Conservation (phyloP, 192 early-diverging fungal species). For the Spinellus fusiger region DNA sequence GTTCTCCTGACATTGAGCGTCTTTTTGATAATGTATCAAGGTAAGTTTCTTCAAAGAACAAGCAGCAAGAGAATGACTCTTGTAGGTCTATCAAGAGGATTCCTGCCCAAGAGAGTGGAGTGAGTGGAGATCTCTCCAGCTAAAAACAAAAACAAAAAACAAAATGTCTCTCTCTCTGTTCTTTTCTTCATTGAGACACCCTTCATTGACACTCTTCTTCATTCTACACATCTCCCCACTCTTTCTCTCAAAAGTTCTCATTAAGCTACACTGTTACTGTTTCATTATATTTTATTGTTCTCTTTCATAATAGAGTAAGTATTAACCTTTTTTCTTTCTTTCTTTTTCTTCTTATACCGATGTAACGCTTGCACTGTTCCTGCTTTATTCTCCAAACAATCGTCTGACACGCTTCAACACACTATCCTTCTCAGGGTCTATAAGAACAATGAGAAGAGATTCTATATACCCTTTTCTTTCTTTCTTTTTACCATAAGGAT, state of each 20-base stretch:
- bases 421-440: constrained; percentile 71
- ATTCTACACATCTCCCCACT: no score
- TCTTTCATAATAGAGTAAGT: no score
- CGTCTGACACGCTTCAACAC: constrained; percentile 78
- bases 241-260: no score
- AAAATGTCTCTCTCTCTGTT: neutral
- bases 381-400: constrained; percentile 71
- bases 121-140: neutral
- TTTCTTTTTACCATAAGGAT: constrained; percentile 79
- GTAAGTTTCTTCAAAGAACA: constrained; percentile 7
- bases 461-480: neutral
- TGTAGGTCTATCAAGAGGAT: constrained; percentile 7
- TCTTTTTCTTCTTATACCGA: no score
- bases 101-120: neutral
- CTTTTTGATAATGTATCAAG: constrained; percentile 64
- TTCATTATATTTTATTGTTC: no score
- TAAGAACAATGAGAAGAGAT: constrained; percentile 5
- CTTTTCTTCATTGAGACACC: no score
- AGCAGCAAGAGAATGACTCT: neutral
- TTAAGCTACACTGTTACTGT: no score
- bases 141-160: neutral
- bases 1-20: constrained; percentile 75
- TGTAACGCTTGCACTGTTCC: neutral
- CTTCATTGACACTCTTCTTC: no score
- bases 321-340: neutral